Conservation (phyloP, 345 rosid genomes). For the Sisymbrium irio region DNA sequence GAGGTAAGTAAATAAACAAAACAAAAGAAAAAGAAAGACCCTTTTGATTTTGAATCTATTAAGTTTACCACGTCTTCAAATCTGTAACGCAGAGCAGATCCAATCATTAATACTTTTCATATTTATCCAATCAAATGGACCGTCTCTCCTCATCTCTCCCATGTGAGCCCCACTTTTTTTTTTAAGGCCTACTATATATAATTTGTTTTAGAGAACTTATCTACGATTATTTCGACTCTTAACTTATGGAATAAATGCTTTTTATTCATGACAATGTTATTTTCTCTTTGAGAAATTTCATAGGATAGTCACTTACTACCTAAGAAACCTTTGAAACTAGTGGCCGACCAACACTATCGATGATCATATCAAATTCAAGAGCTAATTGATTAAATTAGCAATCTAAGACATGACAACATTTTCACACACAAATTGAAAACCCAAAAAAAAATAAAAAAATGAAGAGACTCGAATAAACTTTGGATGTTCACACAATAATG, state of each 20-base stretch:
- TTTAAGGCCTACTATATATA: no score
- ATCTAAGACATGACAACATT: no score
- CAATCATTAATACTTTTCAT: no score
- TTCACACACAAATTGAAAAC: not conserved
- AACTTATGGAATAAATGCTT: no score
- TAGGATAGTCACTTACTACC: not conserved
- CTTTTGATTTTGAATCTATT: not conserved
- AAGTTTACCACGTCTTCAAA: not conserved
- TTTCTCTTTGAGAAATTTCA: not conserved
- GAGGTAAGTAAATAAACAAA: no score
- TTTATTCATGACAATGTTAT: not conserved
- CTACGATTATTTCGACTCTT: no score
- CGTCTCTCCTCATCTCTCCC: not conserved
- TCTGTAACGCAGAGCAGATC: not conserved
- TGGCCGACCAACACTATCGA: constrained; percentile 4
- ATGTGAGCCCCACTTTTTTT: not conserved
- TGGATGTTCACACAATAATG: not conserved
- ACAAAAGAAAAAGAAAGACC: not conserved
- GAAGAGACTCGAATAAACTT: not conserved
- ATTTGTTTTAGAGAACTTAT: no score
- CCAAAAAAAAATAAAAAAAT: no score
- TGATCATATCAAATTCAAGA: not conserved
- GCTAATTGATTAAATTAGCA: not conserved
- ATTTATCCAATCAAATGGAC: not conserved
- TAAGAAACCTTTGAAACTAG: not conserved